Percentiles rank a stretch among this genome's conserved stretches.
Evolutionary conservation across 768 basidiomycete genomes (phyloP).

Genomic region (Termitomyces sp.): DNA sequence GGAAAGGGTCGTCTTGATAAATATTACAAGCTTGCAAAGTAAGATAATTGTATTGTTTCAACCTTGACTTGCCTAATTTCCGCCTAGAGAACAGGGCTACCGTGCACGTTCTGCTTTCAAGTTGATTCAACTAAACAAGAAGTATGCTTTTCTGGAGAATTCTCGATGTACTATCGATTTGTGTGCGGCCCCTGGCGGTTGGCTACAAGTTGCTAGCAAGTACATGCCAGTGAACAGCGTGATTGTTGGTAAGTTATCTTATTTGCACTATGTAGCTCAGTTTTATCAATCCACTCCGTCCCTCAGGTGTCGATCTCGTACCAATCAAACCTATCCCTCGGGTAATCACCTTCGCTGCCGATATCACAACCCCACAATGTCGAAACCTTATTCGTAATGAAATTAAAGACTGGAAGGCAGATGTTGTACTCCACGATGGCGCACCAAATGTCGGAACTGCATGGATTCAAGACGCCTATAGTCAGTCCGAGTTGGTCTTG

Average conservation of each 20-base stretch:
- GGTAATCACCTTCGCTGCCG: conserved; percentile 85
- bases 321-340: conserved; percentile 94
- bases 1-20: conserved; percentile 95
- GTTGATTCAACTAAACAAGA: conserved; percentile 97
- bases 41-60: conserved; percentile 7
- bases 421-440: conserved; percentile 97
- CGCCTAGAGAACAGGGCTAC: conserved; percentile 91
- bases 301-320: conserved; percentile 86
- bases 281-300: not conserved
- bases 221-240: conserved; percentile 93
- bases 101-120: conserved; percentile 99
- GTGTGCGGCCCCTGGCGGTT: conserved; percentile 98
- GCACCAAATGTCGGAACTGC: conserved; percentile 99
- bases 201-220: conserved; percentile 97
- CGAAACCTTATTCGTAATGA: conserved; percentile 80
- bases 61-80: conserved; percentile 7
- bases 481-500: conserved; percentile 93
- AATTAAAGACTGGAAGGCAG: conserved; percentile 98
- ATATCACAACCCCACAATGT: conserved; percentile 92
- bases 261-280: not conserved
- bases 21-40: conserved; percentile 96
- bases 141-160: conserved; percentile 86
- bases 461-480: conserved; percentile 98
- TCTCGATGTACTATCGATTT: conserved; percentile 95
- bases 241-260: conserved; percentile 66